These are phyloP conservation scores for Talaromyces sp. DNA, from an alignment of 2,329 filamentous ascomycete species.

Conservation along the genomic window DNA sequence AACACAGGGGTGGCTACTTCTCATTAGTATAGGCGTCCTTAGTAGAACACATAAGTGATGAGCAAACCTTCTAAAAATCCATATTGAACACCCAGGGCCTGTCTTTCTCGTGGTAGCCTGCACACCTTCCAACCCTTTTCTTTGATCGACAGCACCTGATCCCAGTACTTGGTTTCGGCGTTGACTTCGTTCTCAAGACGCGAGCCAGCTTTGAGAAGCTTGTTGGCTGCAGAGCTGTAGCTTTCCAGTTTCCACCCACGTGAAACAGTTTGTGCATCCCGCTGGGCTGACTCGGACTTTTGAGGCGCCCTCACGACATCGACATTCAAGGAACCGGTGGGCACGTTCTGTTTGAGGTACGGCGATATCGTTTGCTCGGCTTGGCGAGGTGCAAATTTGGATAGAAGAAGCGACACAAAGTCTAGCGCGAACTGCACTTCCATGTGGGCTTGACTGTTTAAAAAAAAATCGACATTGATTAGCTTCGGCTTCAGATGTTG, in stretches of 20 bases:
- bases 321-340: conserved; percentile 67
- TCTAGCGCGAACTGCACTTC: conserved; percentile 65
- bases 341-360: conserved; percentile 63
- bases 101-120: conserved; percentile 65
- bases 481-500: not conserved
- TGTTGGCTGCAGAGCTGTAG: conserved; percentile 68
- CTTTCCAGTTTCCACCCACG: conserved; percentile 74
- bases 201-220: conserved; percentile 65
- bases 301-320: conserved; percentile 61
- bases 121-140: conserved; percentile 83
- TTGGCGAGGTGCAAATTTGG: conserved; percentile 70
- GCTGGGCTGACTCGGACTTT: conserved; percentile 49
- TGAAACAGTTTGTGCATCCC: conserved; percentile 51
- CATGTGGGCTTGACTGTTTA: conserved; percentile 38
- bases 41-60: not conserved
- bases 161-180: conserved; percentile 83
- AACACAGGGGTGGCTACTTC: conserved; percentile 50
- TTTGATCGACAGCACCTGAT: conserved; percentile 73
- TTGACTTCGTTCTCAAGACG: conserved; percentile 72
- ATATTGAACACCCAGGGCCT: conserved; percentile 78
- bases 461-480: not conserved
- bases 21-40: not conserved
- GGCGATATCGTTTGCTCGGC: conserved; percentile 67
- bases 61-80: conserved; percentile 70
- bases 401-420: conserved; percentile 75